A percentile compares a stretch with the other conserved stretches of the same genome.
Conservation (phyloP, 2,329 filamentous ascomycete species). For the Incumbomyces delicatus region DNA sequence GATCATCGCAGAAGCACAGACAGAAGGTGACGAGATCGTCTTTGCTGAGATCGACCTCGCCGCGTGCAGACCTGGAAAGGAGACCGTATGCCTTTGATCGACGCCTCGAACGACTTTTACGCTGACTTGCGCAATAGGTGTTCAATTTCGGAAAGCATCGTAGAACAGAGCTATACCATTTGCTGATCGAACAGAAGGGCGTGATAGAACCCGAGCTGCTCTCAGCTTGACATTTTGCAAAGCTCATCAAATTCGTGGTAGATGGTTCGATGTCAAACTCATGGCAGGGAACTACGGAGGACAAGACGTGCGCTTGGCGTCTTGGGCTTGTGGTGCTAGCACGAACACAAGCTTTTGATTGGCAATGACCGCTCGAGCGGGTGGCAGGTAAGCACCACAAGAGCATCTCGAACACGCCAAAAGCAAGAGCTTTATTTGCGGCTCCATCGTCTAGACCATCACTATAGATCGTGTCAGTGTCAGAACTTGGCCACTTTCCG, state of each 20-base stretch:
- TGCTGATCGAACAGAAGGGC: conserved; percentile 23
- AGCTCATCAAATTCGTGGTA: background rate
- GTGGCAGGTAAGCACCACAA: background rate
- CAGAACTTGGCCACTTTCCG: no score
- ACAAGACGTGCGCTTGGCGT: no score
- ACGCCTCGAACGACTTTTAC: background rate
- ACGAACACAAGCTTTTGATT: no score
- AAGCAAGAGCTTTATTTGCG: no score
- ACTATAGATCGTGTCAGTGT: no score
- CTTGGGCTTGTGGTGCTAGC: no score
- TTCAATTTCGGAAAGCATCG: conserved; percentile 24
- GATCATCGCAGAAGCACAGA: conserved; percentile 41
- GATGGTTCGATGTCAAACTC: no score
- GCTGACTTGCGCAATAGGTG: background rate
- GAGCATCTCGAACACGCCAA: background rate
- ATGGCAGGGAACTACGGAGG: no score
- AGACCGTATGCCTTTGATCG: conserved; percentile 29
- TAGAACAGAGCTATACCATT: conserved; percentile 24
- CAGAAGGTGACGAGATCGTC: conserved; percentile 41
- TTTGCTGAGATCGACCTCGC: conserved; percentile 43
- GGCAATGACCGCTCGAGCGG: no score
- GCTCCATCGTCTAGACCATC: no score
- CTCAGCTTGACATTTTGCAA: background rate
- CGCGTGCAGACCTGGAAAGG: conserved; percentile 39
- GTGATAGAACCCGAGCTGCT: conserved; percentile 31